A percentile compares a stretch with the other conserved stretches of the same genome.
These are phyloP conservation scores for Podospora australis DNA, from an alignment of 495 filamentous ascomycete genomes.

Conservation along the genomic window DNA sequence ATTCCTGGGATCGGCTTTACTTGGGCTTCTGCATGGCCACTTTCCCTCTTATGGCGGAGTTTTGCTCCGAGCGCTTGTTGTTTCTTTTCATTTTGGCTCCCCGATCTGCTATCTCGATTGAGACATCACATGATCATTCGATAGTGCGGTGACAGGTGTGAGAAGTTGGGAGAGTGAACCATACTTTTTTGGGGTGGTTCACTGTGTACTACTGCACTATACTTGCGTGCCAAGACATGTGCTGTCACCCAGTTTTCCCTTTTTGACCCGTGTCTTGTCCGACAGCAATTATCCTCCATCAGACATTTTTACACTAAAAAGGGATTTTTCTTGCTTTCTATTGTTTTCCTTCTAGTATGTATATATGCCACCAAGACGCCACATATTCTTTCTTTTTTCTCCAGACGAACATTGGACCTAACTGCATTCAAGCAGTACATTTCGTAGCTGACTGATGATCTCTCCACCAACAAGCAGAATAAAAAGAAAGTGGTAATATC, in stretches of 20 bases:
- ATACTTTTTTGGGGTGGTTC: neutral
- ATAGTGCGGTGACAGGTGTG: neutral
- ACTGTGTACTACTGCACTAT: neutral
- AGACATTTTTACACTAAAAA: too few species aligned
- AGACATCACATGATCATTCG: neutral
- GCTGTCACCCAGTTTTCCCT: neutral
- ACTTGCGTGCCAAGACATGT: slow-evolving; percentile 2
- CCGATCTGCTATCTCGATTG: too few species aligned
- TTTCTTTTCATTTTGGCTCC: neutral
- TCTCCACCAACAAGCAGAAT: too few species aligned
- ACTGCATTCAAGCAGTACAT: too few species aligned
- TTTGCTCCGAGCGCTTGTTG: neutral
- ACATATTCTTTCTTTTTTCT: neutral
- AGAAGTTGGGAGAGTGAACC: neutral
- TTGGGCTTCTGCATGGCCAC: neutral
- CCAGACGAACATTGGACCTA: too few species aligned
- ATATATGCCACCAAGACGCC: neutral
- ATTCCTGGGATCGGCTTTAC: neutral
- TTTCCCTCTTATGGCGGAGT: neutral
- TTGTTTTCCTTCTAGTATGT: too few species aligned
- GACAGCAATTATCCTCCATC: too few species aligned
- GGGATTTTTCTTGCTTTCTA: too few species aligned
- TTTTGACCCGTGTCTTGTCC: too few species aligned
- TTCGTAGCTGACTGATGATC: too few species aligned
- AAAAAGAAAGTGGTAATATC: too few species aligned